Conservation (phyloP, 2,329 filamentous ascomycete species). For the Cordyceps pruinosa region DNA sequence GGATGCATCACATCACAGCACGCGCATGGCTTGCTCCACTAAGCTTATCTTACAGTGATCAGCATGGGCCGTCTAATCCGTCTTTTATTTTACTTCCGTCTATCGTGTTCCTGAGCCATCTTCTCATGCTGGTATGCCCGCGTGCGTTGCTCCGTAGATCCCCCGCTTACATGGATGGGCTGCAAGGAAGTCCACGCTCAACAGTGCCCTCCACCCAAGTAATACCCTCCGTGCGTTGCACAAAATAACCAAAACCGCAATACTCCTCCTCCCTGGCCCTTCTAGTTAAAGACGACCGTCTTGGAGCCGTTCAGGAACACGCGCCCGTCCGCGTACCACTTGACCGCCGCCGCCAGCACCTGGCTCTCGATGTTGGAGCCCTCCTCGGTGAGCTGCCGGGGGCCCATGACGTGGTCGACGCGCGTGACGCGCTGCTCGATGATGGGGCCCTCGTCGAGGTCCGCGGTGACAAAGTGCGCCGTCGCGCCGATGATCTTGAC, state of each 20-base stretch:
- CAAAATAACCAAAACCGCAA: too few species aligned
- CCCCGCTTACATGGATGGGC: neutral
- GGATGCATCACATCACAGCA: neutral
- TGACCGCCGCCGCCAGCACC: conserved; percentile 72
- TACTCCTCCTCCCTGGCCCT: neutral
- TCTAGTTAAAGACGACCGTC: conserved; percentile 63
- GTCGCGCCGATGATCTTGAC: conserved; percentile 87
- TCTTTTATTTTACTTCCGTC: neutral
- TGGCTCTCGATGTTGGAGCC: conserved; percentile 81
- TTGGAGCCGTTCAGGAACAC: conserved; percentile 74
- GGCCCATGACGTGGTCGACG: conserved; percentile 69
- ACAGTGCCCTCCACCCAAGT: neutral
- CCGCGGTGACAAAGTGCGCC: conserved; percentile 79
- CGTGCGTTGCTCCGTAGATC: too few species aligned
- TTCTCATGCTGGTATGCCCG: neutral
- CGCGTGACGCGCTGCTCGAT: conserved; percentile 77
- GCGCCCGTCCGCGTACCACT: conserved; percentile 73
- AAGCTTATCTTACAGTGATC: neutral
- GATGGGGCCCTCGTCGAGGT: conserved; percentile 80
- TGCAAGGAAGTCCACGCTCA: neutral
- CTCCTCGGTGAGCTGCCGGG: conserved; percentile 70
- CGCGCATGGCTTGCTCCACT: neutral
- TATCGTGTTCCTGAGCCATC: neutral
- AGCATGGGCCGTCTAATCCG: neutral
- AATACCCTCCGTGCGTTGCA: too few species aligned